Percentiles rank a stretch among this genome's conserved stretches.
Evolutionary conservation across 176 grass and related monocot genomes (phyloP).

Genomic region (Bromus sterilis): DNA sequence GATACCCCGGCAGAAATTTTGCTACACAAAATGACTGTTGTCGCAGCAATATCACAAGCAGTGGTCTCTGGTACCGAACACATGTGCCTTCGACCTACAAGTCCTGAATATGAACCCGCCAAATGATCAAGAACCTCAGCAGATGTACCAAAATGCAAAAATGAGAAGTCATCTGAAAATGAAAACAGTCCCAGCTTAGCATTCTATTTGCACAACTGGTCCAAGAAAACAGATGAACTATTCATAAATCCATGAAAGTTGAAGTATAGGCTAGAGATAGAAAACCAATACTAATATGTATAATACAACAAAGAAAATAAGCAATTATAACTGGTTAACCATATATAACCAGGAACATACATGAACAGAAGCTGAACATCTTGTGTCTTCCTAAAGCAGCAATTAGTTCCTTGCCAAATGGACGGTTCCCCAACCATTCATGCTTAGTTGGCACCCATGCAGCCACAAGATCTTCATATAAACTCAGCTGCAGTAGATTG

Average conservation of each 20-base stretch:
- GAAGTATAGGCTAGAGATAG: neutral
- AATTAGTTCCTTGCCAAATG: constrained; percentile 64
- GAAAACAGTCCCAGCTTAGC: constrained; percentile 2
- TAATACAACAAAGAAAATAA: neutral
- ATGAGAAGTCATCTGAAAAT: constrained; percentile 81
- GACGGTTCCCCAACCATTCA: constrained; percentile 66
- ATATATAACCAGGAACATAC: constrained; percentile 37
- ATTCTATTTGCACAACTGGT: neutral
- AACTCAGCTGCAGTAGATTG: constrained; percentile 74
- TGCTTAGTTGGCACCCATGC: constrained; percentile 79
- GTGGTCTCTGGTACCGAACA: constrained; percentile 69
- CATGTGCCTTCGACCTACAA: constrained; percentile 79
- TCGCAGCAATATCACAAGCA: constrained; percentile 74
- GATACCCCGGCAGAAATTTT: constrained; percentile 71
- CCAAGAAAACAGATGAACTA: neutral
- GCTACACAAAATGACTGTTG: constrained; percentile 75
- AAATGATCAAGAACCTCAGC: constrained; percentile 91
- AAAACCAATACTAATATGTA: neutral
- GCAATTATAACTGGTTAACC: neutral
- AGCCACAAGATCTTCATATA: constrained; percentile 93
- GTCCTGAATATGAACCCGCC: constrained; percentile 54
- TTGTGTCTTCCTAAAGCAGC: constrained; percentile 61
- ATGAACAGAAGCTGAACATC: constrained; percentile 92
- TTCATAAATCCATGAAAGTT: neutral
- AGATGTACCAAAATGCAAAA: constrained; percentile 97